Evolutionary conservation across 2,329 filamentous ascomycete species (phyloP).

Genomic region (Aspergillus caelatus): DNA sequence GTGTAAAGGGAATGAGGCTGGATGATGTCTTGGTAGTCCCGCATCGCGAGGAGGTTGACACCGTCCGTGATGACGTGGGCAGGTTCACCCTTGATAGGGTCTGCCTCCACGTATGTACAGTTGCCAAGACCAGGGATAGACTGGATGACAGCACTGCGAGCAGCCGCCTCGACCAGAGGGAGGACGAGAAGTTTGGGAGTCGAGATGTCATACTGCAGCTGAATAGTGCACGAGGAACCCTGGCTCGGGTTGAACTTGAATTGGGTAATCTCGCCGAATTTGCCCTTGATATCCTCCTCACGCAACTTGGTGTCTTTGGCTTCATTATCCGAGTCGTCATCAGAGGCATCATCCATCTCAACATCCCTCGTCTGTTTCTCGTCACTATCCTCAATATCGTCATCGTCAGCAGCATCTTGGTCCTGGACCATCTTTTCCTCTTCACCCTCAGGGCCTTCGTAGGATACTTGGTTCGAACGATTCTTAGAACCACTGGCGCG

Average conservation of each 20-base stretch:
- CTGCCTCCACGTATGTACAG: conserved; percentile 69
- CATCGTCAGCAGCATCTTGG: conserved; percentile 60
- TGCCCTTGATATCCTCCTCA: conserved; percentile 65
- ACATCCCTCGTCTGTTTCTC: conserved; percentile 35
- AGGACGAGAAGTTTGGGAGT: conserved; percentile 93
- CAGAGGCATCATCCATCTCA: conserved; percentile 36
- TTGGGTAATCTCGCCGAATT: conserved; percentile 67
- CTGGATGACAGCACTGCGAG: conserved; percentile 79
- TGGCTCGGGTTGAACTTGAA: conserved; percentile 78
- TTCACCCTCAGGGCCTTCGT: conserved; percentile 90
- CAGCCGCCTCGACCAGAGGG: conserved; percentile 80
- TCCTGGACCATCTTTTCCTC: conserved; percentile 76
- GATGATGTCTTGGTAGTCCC: conserved; percentile 81
- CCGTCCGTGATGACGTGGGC: conserved; percentile 73
- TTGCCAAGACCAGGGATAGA: conserved; percentile 76
- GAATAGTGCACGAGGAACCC: conserved; percentile 77
- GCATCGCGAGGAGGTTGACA: conserved; percentile 88
- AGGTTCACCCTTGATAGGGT: conserved; percentile 54
- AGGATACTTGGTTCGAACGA: conserved; percentile 79
- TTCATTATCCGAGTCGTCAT: conserved; percentile 46
- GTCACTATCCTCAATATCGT: conserved; percentile 52
- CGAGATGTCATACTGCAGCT: conserved; percentile 76
- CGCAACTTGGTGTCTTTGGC: conserved; percentile 54
- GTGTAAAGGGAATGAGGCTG: conserved; percentile 84
- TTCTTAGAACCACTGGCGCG: conserved; percentile 67